Evolutionary conservation across 148 eudicot species (phyloP), one percentile per base, ranked within the genome.

Genomic region (Persicaria maculosa): DNA sequence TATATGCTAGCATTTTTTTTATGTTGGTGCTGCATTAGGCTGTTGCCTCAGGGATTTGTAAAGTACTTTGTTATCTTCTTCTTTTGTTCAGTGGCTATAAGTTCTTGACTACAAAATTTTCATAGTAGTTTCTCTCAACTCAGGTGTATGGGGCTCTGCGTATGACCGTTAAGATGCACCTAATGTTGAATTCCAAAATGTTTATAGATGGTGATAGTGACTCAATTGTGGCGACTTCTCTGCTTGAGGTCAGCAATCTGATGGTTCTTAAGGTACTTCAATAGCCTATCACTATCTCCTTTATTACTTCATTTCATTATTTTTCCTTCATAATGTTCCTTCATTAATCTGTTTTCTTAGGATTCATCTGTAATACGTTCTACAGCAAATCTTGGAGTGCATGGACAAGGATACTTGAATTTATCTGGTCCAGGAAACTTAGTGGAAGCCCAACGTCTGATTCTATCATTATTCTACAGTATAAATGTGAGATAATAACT

Each of bases 131-230:
- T 20, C 48, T 72, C 58, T 77, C 19, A 64, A 67, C 74, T 76
- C 85, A 95, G 98, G 82, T 95, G 75, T 86, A 95, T 81, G 98
- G 98, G 53, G 93, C 98, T 57, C 78, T 95, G 84, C 89, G 94
- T 74, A 88, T 95, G 98, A 81, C 89, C 81, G 98, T 95, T 74
- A 95, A 95, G 87, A 86, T 95, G 83, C 96, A 88, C 83, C 80
- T 95, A 77, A 95, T 95, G 98, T 81, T 84, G 90, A 95, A 90
- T 79, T 95, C 98, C 59, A 84, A 83, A 83, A 75, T 95, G 83
- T 76, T 86, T 73, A 92, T 95, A 77, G 80, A 86, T 79, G 93
- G 97, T 73, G 91, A 92, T 79, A 84, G 85, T 55, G 91, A 90
- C 75, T 55, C 86, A 44, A 86, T 88, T 58, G 91, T 90, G 79